Percentiles rank a stretch among this genome's conserved stretches.
Conservation (phyloP, 2,329 filamentous ascomycete genomes). For the Colletotrichum phormii region DNA sequence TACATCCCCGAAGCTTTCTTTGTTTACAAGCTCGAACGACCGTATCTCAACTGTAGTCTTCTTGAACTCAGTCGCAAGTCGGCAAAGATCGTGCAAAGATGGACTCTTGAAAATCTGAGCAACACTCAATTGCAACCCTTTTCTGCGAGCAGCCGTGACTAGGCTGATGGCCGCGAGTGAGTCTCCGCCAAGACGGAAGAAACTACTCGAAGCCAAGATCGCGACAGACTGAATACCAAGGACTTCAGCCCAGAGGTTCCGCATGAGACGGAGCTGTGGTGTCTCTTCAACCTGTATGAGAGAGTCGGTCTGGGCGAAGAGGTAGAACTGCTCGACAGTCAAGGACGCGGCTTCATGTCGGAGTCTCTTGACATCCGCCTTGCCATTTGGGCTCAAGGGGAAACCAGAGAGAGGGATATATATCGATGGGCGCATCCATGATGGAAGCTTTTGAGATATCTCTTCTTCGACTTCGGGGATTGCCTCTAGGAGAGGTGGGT, state of each 20-base stretch:
- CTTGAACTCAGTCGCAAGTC: background rate
- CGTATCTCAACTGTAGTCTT: background rate
- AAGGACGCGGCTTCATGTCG: slow-evolving; percentile 5
- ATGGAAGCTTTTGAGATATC: slow-evolving; percentile 8
- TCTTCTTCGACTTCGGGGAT: background rate
- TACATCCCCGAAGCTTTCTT: background rate
- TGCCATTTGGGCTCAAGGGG: slow-evolving; percentile 19
- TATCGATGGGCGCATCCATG: slow-evolving; percentile 31
- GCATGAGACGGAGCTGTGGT: slow-evolving; percentile 1
- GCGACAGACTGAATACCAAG: slow-evolving; percentile 2
- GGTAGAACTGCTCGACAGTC: slow-evolving; percentile 22
- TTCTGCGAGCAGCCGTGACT: slow-evolving; percentile 16
- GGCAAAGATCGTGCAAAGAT: slow-evolving; percentile 3
- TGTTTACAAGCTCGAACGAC: slow-evolving; percentile 13
- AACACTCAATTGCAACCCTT: background rate
- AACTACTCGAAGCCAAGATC: slow-evolving; percentile 38
- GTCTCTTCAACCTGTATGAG: background rate
- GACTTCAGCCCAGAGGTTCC: slow-evolving; percentile 17
- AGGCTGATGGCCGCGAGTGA: slow-evolving; percentile 43
- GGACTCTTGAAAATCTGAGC: slow-evolving; percentile 23
- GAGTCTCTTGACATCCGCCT: slow-evolving; percentile 19
- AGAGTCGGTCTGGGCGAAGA: background rate
- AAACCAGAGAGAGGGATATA: slow-evolving; percentile 20
- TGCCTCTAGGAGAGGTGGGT: background rate
- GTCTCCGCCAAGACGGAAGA: slow-evolving; percentile 42